These are phyloP conservation scores for Fraxinus anomala DNA, from an alignment of 257 asterid species.

Conservation along the genomic window DNA sequence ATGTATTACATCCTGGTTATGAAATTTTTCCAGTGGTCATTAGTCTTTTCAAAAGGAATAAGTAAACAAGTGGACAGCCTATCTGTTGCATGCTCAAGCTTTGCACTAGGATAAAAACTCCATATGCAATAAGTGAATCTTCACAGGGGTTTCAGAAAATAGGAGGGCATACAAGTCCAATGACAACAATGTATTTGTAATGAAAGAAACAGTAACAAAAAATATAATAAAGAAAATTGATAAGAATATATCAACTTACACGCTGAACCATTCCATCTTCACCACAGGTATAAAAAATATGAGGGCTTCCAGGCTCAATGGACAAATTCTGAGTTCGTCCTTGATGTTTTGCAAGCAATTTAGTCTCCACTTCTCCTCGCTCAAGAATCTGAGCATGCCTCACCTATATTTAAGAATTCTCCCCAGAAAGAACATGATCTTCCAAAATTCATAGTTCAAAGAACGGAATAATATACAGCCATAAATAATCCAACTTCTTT, in stretches of 20 bases:
- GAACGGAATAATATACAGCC: constrained; percentile 5
- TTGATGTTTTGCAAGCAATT: constrained; percentile 56
- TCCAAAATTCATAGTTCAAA: constrained; percentile 7
- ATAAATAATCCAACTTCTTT: constrained; percentile 4
- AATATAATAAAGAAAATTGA: no score
- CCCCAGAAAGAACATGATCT: constrained; percentile 14
- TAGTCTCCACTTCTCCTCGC: constrained; percentile 61
- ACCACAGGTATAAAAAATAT: constrained; percentile 78
- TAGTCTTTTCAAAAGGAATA: neutral
- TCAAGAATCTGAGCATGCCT: constrained; percentile 76
- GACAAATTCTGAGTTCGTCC: constrained; percentile 82
- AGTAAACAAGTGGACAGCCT: neutral
- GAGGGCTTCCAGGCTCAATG: constrained; percentile 88
- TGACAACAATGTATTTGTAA: neutral
- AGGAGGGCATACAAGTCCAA: neutral
- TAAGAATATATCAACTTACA: constrained; percentile 46
- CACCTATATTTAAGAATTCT: constrained; percentile 50
- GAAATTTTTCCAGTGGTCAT: neutral
- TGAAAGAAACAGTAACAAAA: neutral
- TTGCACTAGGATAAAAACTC: neutral
- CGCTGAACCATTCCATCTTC: constrained; percentile 92
- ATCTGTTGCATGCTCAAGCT: neutral
- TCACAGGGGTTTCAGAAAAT: neutral
- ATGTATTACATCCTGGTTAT: no score
- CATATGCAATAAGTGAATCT: neutral